Conservation (phyloP, 768 basidiomycete species). For the Mycena indigotica region DNA sequence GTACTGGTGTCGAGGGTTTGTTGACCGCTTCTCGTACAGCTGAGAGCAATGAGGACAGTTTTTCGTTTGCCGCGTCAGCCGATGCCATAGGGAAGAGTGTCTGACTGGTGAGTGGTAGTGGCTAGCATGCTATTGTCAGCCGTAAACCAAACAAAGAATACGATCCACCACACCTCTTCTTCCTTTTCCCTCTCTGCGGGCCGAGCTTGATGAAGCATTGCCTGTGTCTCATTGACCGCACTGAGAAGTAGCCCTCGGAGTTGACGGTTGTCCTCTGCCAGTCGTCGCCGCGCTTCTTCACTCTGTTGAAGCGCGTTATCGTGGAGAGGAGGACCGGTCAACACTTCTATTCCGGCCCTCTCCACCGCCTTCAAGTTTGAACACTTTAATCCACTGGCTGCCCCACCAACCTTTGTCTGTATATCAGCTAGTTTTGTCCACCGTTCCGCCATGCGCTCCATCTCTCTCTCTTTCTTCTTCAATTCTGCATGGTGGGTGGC, state of each 20-base stretch:
- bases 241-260: conserved; percentile 63
- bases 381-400: conserved; percentile 55
- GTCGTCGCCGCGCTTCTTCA: conserved; percentile 61
- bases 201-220: conserved; percentile 51
- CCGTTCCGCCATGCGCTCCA: conserved; percentile 72
- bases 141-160: neutral
- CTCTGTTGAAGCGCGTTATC: conserved; percentile 76
- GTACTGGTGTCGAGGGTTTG: conserved; percentile 33
- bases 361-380: conserved; percentile 53
- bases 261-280: conserved; percentile 65
- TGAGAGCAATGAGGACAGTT: conserved; percentile 46
- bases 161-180: conserved; percentile 48
- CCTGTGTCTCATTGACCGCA: conserved; percentile 66
- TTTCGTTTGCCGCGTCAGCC: conserved; percentile 49
- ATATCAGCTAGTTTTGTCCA: conserved; percentile 73
- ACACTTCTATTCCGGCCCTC: conserved; percentile 37
- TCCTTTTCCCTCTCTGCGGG: conserved; percentile 39
- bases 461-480: conserved; percentile 80
- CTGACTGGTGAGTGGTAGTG: conserved; percentile 44
- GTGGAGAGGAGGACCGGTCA: conserved; percentile 54
- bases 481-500: conserved; percentile 69
- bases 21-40: conserved; percentile 40
- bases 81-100: conserved; percentile 60
- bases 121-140: conserved; percentile 34
- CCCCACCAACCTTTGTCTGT: conserved; percentile 58